phyloP scores from a whole-genome alignment of 2,329 filamentous ascomycete genomes.

The Neonectria punicea region DNA sequence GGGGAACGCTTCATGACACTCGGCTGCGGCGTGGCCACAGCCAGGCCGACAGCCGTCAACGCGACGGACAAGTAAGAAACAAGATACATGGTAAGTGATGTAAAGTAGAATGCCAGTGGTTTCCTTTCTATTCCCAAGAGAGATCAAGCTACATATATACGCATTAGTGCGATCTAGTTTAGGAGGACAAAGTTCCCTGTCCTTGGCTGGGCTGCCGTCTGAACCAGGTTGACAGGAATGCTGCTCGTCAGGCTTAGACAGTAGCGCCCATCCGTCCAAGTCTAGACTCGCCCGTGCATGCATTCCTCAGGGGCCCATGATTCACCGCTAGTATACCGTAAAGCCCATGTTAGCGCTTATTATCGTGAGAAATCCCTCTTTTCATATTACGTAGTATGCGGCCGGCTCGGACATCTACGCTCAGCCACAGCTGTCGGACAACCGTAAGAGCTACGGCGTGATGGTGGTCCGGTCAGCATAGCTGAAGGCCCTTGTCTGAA shows the following conservation, averaged over 20 bases:
- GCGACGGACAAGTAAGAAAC: slow-evolving; percentile 30
- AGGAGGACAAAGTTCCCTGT: slow-evolving; percentile 13
- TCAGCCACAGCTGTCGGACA: background rate
- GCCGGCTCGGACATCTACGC: background rate
- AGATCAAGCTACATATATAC: slow-evolving; percentile 13
- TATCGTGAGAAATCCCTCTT: background rate
- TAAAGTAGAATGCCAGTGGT: background rate
- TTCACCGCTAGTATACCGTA: slow-evolving; percentile 18
- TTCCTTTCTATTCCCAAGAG: background rate
- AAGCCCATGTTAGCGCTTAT: background rate
- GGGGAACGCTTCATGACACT: slow-evolving; percentile 32
- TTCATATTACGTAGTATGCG: background rate
- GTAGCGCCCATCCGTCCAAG: background rate
- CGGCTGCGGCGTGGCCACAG: slow-evolving; percentile 19
- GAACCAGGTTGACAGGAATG: slow-evolving; percentile 30
- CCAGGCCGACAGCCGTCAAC: slow-evolving; percentile 25
- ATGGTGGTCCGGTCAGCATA: background rate
- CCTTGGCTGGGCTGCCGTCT: slow-evolving; percentile 2
- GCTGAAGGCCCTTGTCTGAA: background rate
- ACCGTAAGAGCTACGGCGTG: background rate
- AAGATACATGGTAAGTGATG: slow-evolving; percentile 27
- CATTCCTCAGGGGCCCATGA: slow-evolving; percentile 27
- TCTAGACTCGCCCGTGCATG: slow-evolving; percentile 8
- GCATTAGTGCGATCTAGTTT: background rate
- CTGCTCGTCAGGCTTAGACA: slow-evolving; percentile 12